phyloP scores from a whole-genome alignment of 345 rosid species.

The Rubroshorea leprosula region DNA sequence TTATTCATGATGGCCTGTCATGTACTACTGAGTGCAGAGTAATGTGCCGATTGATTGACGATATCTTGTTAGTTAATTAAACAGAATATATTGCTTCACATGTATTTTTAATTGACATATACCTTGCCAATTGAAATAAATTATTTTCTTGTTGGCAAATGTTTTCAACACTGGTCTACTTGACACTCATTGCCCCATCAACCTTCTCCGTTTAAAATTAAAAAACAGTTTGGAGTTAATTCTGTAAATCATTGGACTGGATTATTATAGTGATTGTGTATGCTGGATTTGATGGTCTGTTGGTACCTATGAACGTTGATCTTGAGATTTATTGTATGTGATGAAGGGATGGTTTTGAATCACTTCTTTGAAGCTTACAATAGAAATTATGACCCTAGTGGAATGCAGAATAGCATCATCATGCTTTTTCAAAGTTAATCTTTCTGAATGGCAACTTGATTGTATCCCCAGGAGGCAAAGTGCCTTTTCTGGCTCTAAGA shows the following conservation, averaged over 20 bases:
- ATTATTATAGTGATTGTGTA: too few relatives aligned
- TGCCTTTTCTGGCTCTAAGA: constrained; percentile 5
- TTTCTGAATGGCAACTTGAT: constrained; percentile 1
- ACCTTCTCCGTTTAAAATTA: too few relatives aligned
- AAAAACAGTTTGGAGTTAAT: too few relatives aligned
- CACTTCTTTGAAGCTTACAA: background rate
- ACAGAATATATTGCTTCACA: constrained; percentile 1
- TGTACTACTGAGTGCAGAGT: background rate
- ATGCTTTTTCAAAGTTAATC: background rate
- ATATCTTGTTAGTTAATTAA: background rate
- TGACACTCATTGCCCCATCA: too few relatives aligned
- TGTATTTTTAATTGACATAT: background rate
- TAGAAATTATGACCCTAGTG: background rate
- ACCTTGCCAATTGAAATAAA: background rate
- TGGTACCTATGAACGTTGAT: too few relatives aligned
- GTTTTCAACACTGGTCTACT: too few relatives aligned
- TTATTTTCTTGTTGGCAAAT: too few relatives aligned
- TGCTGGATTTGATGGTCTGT: too few relatives aligned
- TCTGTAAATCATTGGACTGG: too few relatives aligned
- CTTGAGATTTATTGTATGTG: too few relatives aligned
- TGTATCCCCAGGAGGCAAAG: background rate
- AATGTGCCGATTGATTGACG: background rate
- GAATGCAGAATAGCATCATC: background rate
- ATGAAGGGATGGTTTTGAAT: background rate
- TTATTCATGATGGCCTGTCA: background rate